phyloP scores from a whole-genome alignment of 768 basidiomycete species.

The Ephemerocybe angulata region DNA sequence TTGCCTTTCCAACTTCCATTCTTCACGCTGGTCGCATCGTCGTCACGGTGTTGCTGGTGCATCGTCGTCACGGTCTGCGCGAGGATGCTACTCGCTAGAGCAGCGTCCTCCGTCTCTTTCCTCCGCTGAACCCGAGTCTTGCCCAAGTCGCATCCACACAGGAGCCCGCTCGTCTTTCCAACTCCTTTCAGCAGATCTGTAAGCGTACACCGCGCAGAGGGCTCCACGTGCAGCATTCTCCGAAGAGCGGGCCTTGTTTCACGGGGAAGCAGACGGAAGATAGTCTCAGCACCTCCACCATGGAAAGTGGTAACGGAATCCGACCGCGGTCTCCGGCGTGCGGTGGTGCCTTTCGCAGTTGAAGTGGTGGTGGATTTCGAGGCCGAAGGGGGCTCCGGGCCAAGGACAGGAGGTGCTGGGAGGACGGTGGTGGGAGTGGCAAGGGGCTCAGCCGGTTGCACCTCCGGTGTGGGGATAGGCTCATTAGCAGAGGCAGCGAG shows the following conservation, averaged over 20 bases:
- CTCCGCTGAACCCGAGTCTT: constrained; percentile 9
- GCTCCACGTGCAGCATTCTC: constrained; percentile 92
- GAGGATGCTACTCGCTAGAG: background rate
- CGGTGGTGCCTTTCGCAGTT: constrained; percentile 17
- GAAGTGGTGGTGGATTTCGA: constrained; percentile 14
- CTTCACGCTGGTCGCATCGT: constrained; percentile 18
- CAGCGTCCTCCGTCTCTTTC: constrained; percentile 3
- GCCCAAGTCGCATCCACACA: constrained; percentile 69
- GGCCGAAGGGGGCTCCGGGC: constrained; percentile 15
- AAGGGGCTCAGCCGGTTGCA: background rate
- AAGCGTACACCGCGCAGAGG: constrained; percentile 84
- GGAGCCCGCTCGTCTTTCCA: constrained; percentile 68
- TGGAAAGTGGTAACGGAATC: constrained; percentile 64
- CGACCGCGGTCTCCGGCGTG: constrained; percentile 37
- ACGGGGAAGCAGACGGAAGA: constrained; percentile 92
- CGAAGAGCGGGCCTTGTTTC: constrained; percentile 88
- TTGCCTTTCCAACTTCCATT: constrained; percentile 7
- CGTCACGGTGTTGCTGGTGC: background rate
- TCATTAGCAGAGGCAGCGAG: background rate
- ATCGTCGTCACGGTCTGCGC: constrained; percentile 11
- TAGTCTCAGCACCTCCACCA: constrained; percentile 81
- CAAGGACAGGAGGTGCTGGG: constrained; percentile 11
- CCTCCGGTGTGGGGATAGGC: background rate
- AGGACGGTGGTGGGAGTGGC: background rate
- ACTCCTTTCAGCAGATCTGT: constrained; percentile 84